Conservation (phyloP, 768 basidiomycete genomes). For the Boletus eberwhitei region DNA sequence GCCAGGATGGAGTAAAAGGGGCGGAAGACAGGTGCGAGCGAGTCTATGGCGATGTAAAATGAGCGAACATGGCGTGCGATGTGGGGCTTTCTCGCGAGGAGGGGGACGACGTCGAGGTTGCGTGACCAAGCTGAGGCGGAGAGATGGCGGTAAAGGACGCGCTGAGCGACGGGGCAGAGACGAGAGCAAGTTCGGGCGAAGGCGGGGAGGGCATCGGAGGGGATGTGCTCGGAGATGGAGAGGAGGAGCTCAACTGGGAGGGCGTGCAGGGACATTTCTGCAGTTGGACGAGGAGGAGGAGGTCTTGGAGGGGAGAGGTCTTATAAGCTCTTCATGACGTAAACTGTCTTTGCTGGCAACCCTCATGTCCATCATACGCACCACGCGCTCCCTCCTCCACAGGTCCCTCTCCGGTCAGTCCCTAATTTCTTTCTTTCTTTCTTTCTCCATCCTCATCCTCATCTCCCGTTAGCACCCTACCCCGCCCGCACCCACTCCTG, state of each 20-base stretch:
- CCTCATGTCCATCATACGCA: slow-evolving; percentile 1
- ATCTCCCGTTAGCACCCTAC: slow-evolving; percentile 55
- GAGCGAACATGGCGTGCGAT: slow-evolving; percentile 61
- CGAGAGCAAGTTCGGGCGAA: slow-evolving; percentile 44
- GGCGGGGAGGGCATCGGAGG: slow-evolving; percentile 39
- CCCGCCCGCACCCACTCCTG: slow-evolving; percentile 60
- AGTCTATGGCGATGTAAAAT: slow-evolving; percentile 53
- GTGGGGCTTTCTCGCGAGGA: slow-evolving; percentile 54
- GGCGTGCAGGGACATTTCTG: slow-evolving; percentile 41
- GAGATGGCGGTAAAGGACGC: slow-evolving; percentile 61
- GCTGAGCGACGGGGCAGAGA: slow-evolving; percentile 51
- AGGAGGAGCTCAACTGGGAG: slow-evolving; percentile 66
- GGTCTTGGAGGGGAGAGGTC: neutral
- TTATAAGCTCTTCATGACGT: slow-evolving; percentile 12
- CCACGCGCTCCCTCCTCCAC: neutral
- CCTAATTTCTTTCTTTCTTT: no score
- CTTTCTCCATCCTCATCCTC: no score
- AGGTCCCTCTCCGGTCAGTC: neutral
- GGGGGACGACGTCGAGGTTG: slow-evolving; percentile 48
- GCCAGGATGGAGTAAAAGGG: slow-evolving; percentile 49
- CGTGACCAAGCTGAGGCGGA: slow-evolving; percentile 40
- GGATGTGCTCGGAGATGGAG: slow-evolving; percentile 41
- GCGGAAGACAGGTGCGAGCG: slow-evolving; percentile 38
- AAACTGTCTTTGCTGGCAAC: slow-evolving; percentile 10
- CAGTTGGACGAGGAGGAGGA: neutral